These are phyloP conservation scores for Backusella sp. DNA, from an alignment of 192 early-diverging fungal genomes.

Conservation along the genomic window DNA sequence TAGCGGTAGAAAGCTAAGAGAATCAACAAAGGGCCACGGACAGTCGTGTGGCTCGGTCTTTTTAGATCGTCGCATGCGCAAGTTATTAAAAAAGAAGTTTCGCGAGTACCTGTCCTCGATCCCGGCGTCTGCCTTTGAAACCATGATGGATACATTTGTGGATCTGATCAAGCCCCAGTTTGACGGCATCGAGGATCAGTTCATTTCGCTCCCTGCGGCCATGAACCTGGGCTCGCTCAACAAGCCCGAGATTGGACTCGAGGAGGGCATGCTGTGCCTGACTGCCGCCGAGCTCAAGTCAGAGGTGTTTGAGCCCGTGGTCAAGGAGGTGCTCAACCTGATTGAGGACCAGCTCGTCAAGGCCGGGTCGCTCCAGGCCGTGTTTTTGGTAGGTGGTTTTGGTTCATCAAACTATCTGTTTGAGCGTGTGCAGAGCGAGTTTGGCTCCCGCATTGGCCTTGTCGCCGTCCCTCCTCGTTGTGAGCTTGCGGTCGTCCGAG, in stretches of 20 bases:
- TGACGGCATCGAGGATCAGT: slow-evolving; percentile 44
- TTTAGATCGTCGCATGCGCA: slow-evolving; percentile 49
- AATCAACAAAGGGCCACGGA: slow-evolving; percentile 47
- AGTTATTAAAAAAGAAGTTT: slow-evolving; percentile 46
- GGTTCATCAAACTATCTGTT: slow-evolving; percentile 53
- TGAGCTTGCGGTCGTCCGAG: slow-evolving; percentile 52
- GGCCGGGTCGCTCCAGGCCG: slow-evolving; percentile 39
- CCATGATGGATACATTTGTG: slow-evolving; percentile 54
- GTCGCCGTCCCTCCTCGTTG: slow-evolving; percentile 58
- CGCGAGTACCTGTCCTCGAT: slow-evolving; percentile 42
- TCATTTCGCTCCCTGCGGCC: slow-evolving; percentile 49
- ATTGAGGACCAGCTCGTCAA: slow-evolving; percentile 49
- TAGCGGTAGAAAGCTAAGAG: slow-evolving; percentile 39
- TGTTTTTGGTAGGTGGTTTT: slow-evolving; percentile 59
- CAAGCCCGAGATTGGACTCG: slow-evolving; percentile 45
- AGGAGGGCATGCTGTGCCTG: slow-evolving; percentile 51
- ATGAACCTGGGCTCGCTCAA: slow-evolving; percentile 47
- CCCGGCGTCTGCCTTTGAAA: slow-evolving; percentile 46
- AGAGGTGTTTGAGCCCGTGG: slow-evolving; percentile 56
- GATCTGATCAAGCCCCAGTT: slow-evolving; percentile 56
- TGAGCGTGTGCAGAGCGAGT: slow-evolving; percentile 48
- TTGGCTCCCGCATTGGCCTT: slow-evolving; percentile 35
- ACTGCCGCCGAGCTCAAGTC: slow-evolving; percentile 45
- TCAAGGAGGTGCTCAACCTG: slow-evolving; percentile 49
- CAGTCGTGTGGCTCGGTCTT: slow-evolving; percentile 50